Conservation (phyloP, 306 rosid species). For the Boehmeria nivea region DNA sequence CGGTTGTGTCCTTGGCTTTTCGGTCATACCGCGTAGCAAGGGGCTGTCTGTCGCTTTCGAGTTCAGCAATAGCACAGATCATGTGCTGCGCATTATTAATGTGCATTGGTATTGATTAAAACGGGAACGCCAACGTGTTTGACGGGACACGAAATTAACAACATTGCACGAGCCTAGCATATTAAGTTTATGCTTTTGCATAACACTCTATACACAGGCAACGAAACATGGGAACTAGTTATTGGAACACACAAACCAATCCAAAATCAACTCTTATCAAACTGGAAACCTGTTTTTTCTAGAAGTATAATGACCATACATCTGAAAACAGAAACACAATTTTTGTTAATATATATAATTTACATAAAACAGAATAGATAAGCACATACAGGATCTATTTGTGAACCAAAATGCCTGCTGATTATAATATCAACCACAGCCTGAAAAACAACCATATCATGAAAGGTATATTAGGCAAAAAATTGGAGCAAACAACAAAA, state of each 20-base stretch:
- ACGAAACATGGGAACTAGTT: no score
- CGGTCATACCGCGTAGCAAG: conserved; percentile 32
- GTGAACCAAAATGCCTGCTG: conserved; percentile 45
- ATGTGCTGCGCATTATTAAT: conserved; percentile 43
- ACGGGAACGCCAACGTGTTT: no score
- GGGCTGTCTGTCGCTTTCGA: conserved; percentile 79
- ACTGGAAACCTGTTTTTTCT: no score
- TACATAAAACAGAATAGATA: neutral
- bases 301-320: neutral
- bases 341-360: neutral
- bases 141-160: no score
- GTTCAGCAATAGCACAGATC: conserved; percentile 80
- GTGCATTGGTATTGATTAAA: neutral
- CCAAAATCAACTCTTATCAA: no score
- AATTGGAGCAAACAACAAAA: neutral
- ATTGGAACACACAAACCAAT: no score
- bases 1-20: conserved; percentile 43
- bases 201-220: no score
- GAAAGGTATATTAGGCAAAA: neutral
- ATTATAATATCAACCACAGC: conserved; percentile 64
- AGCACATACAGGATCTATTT: conserved; percentile 60
- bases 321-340: neutral
- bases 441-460: conserved; percentile 43
- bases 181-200: no score
- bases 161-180: no score